Percentiles rank a stretch among this genome's conserved stretches.
phyloP scores from a whole-genome alignment of 2,329 filamentous ascomycete genomes.

The Kalaharituber pfeilii region DNA sequence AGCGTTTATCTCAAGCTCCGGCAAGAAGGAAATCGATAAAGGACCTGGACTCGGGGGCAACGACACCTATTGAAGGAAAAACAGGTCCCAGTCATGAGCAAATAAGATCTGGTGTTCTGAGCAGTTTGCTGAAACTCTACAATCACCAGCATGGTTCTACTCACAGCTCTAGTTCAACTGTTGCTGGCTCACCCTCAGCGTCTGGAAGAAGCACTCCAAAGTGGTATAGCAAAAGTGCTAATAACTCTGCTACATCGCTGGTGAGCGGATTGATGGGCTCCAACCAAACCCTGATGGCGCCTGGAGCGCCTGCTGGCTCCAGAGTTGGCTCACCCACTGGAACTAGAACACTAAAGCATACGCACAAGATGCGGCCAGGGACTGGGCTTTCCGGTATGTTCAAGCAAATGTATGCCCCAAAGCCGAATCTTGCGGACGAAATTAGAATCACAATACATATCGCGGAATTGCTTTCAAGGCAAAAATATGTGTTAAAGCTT shows the following conservation, averaged over 20 bases:
- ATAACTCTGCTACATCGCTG: conserved; percentile 15
- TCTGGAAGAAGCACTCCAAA: conserved; percentile 18
- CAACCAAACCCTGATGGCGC: conserved; percentile 6
- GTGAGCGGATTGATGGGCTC: conserved; percentile 13
- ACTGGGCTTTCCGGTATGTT: conserved; percentile 13
- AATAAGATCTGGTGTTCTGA: conserved; percentile 57
- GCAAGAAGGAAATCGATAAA: conserved; percentile 1
- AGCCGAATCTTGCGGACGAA: conserved; percentile 31
- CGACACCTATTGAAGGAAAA: conserved; percentile 31
- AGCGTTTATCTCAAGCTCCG: conserved; percentile 4
- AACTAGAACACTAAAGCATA: conserved; percentile 5
- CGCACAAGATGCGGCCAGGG: conserved; percentile 1
- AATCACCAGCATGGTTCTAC: conserved; percentile 30
- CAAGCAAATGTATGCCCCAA: conserved; percentile 23
- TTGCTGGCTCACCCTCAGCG: conserved; percentile 3
- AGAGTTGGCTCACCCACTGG: not conserved
- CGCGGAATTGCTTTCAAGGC: conserved; percentile 54
- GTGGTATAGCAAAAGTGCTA: conserved; percentile 18
- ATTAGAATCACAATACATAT: conserved; percentile 43
- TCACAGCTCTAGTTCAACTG: not conserved
- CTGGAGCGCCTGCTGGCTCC: conserved; percentile 1
- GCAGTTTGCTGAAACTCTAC: conserved; percentile 54
- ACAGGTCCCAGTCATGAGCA: conserved; percentile 50
- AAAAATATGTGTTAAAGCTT: conserved; percentile 67
- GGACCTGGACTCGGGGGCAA: conserved; percentile 6